A percentile compares a stretch with the other conserved stretches of the same genome.
These are phyloP conservation scores for Sporothrix curviconia DNA, from an alignment of 2,329 filamentous ascomycete species.

Conservation along the genomic window DNA sequence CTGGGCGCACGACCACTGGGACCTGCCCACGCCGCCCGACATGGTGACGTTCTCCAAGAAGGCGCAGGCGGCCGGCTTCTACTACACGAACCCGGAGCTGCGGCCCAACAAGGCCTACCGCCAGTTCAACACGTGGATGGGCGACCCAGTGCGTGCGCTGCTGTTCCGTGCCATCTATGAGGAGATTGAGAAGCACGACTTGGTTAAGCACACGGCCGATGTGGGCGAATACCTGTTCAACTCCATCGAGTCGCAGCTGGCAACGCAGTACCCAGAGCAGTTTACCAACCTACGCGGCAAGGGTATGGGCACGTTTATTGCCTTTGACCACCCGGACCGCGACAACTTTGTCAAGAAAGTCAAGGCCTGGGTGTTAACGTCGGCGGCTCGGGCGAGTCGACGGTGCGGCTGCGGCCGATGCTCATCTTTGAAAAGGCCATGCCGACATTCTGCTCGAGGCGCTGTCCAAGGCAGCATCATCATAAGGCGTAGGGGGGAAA, in stretches of 20 bases:
- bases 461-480: too few relatives aligned
- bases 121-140: conserved; percentile 98
- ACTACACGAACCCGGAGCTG: conserved; percentile 72
- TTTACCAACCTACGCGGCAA: conserved; percentile 81
- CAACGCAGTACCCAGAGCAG: conserved; percentile 64
- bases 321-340: conserved; percentile 75
- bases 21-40: conserved; percentile 70
- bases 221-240: conserved; percentile 73
- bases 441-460: conserved; percentile 76
- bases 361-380: conserved; percentile 81
- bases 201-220: conserved; percentile 72
- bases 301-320: conserved; percentile 85
- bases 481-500: too few relatives aligned
- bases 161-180: conserved; percentile 81
- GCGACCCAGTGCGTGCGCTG: conserved; percentile 76
- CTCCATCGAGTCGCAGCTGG: conserved; percentile 61
- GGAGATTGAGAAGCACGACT: conserved; percentile 65
- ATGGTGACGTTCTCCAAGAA: conserved; percentile 97
- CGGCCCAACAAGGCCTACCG: conserved; percentile 89
- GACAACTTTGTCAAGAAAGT: conserved; percentile 74
- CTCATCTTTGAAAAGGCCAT: conserved; percentile 86
- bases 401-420: conserved; percentile 80
- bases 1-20: conserved; percentile 97
- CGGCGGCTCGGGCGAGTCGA: conserved; percentile 68
- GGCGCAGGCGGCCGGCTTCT: conserved; percentile 89